Base-by-base conservation (phyloP, 208 protist species). In the Blechomonas ayalai region DNA sequence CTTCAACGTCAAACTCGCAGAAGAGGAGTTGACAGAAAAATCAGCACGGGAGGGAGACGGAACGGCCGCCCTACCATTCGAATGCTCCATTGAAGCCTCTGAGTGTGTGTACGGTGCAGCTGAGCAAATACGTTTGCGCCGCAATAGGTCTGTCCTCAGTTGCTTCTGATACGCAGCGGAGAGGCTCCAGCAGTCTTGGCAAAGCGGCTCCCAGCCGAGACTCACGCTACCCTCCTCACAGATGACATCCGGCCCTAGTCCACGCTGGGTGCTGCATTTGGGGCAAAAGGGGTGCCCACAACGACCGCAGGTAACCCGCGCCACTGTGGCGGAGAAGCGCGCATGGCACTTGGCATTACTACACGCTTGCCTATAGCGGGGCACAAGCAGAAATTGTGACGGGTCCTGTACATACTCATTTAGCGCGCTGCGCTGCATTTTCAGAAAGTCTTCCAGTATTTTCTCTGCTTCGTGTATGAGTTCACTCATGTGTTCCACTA, bases 211-310 rank as follows among this genome's bases (percentile, higher is more conserved):
- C 73, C 75, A 85, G n/a, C 71, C 71, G 19, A 79, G 71, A 22
- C 60, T 71, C 34, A 70, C 55, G 15, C 36, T 48, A 28, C 32
- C 45, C 16, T 49, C 33, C n/a, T 57, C 58, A 47, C 33, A 51
- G 41, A n/a, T n/a, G n/a, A 69, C 46, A 4, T 75, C 59, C 7
- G 72, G 81, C 0, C 74, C 60, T 20, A 72, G 46, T 15, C 75
- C 81, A 6, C 43, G 36, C 29, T 78, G 65, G 4, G 32, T 52
- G 29, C 63, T 76, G 61, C 83, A 92, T 24, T 46, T 24, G 5
- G 72, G 64, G 39, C 83, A 89, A 40, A 64, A 92, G 49, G 81
- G 59, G 47, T 79, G 51, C n/a, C 83, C 83, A 47, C 83, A 89
- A 7, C 75, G 71, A 2, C 79, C 59, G 53, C 78, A 92, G 53